Percentiles rank a stretch among this genome's conserved stretches.
Evolutionary conservation across 768 basidiomycete genomes (phyloP).

Genomic region (Lactifluus echinatus): DNA sequence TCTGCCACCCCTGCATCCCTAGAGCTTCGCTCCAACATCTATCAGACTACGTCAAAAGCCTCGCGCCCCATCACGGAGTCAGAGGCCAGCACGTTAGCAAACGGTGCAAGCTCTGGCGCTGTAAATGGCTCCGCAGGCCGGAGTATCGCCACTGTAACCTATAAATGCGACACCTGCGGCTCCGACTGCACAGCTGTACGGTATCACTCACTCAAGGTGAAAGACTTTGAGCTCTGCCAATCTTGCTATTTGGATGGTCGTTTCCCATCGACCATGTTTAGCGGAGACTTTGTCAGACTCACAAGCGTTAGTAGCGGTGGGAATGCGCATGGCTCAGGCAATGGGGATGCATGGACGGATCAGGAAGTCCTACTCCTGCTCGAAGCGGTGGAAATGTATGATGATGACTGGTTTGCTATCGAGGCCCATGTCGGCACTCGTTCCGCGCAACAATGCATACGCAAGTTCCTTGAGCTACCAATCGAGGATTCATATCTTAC

Average conservation of each 20-base stretch:
- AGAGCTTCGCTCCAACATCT: conserved; percentile 81
- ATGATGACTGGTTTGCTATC: conserved; percentile 92
- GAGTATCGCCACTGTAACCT: conserved; percentile 37
- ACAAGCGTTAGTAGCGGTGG: conserved; percentile 32
- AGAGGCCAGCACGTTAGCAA: conserved; percentile 61
- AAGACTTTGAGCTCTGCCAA: conserved; percentile 83
- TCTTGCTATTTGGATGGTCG: conserved; percentile 94
- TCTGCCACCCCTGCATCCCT: conserved; percentile 59
- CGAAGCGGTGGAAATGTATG: conserved; percentile 98
- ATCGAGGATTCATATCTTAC: conserved; percentile 93
- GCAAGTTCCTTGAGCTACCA: conserved; percentile 89
- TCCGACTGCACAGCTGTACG: conserved; percentile 83
- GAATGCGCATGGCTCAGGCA: conserved; percentile 31
- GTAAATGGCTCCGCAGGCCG: conserved; percentile 32
- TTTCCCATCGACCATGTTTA: conserved; percentile 94
- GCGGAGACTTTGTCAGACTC: conserved; percentile 92
- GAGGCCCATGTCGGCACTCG: conserved; percentile 91
- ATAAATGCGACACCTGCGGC: conserved; percentile 90
- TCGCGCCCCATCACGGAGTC: conserved; percentile 56
- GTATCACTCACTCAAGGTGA: conserved; percentile 90
- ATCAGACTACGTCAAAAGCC: conserved; percentile 81
- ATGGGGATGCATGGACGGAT: conserved; percentile 71
- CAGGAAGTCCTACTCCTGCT: conserved; percentile 82
- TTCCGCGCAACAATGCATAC: conserved; percentile 89
- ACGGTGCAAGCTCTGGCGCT: conserved; percentile 38